Base-by-base conservation (phyloP, 345 rosid genomes). In the Cardiospermum halicacabum region DNA sequence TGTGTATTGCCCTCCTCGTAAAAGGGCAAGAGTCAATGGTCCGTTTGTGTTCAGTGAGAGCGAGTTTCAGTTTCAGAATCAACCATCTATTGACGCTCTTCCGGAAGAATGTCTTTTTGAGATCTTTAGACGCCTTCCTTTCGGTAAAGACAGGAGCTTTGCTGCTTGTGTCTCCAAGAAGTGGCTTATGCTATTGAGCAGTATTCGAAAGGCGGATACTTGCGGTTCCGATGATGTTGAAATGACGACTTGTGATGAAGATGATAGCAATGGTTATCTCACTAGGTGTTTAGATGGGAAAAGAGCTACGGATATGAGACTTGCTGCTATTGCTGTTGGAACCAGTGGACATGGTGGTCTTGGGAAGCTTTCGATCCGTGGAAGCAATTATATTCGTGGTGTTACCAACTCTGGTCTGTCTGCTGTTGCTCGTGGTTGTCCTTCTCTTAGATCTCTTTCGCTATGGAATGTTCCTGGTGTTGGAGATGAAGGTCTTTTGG, bases 51-150 rank as follows among this genome's bases (percentile, higher is more conserved):
- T 67, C 54, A 65, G 71, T 27, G 66, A 69, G 18, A 37, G 60
- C 1, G 60, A 72, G 48, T 49, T 72, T 55, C 81, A 68, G 51
- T 77, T 49, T 43, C 72, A 65, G 18, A 73, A 66, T 59, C 77
- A 66, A 51, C 77, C 85, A 19, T 82, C 92, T 5, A 82, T 88
- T 2, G 84, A 77, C 5, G 70, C 69, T 39, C 96, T 88, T 70
- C 96, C 96, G 0, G 89, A 85, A 53, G 96, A 88, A 69, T 85
- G 96, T 71, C 88, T 88, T 26, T 82, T 80, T 36, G 96, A 88
- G 89, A 84, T 88, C 70, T 79, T 85, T 60, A 82, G 80, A 47
- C 81, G 88, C 40, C 58, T 88, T 5, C 72, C 80, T 11, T 60
- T 76, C 2, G 84, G 81, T 51, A 75, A 71, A 65, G 96, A 86